Evolutionary conservation across 2,329 filamentous ascomycete genomes (phyloP).

Genomic region (Arthroderma uncinatum): DNA sequence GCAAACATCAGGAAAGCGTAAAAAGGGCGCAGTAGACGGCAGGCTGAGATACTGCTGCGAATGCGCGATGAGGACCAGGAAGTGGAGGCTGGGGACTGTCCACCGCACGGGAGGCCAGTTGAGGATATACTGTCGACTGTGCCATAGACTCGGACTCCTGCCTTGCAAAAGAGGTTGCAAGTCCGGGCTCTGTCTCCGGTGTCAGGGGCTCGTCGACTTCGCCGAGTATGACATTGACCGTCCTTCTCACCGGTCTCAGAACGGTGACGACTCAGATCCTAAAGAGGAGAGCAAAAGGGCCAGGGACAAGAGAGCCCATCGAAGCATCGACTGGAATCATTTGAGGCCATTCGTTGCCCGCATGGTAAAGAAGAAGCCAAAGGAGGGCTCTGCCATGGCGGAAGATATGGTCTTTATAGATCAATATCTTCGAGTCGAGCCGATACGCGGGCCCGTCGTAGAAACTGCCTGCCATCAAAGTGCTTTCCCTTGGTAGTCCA

Average conservation of each 20-base stretch:
- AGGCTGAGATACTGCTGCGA: background rate
- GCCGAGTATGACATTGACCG: background rate
- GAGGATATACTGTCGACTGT: background rate
- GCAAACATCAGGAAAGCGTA: conserved; percentile 17
- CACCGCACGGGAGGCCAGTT: background rate
- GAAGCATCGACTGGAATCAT: no score
- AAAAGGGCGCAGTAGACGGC: conserved; percentile 15
- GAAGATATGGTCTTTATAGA: no score
- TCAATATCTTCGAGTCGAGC: no score
- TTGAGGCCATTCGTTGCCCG: no score
- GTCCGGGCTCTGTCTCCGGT: background rate
- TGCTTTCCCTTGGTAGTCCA: no score
- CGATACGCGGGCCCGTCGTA: no score
- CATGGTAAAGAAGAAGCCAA: no score
- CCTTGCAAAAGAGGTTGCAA: background rate
- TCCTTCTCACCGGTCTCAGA: background rate
- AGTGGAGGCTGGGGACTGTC: conserved; percentile 14
- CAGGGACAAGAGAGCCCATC: background rate
- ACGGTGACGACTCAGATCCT: no score
- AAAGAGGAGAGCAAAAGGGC: background rate
- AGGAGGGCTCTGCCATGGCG: no score
- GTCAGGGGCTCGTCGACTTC: background rate
- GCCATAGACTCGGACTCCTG: background rate
- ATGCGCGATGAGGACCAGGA: conserved; percentile 14
- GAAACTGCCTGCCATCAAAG: no score